Evolutionary conservation across 257 asterid species (phyloP).

Genomic region (Craterostigma plantagineum): DNA sequence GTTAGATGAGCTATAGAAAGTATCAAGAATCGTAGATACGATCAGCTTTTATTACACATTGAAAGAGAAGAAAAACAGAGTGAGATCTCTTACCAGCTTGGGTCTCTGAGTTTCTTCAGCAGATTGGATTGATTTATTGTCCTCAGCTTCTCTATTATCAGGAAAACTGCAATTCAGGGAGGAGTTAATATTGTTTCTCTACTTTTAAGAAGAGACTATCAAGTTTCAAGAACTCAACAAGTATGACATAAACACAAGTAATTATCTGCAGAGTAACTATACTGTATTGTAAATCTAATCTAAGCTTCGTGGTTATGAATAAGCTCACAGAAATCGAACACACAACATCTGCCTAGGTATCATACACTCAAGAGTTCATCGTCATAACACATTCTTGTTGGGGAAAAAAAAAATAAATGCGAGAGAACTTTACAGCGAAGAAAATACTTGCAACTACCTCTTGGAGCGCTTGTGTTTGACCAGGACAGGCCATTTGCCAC

Average conservation of each 20-base stretch:
- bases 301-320: neutral
- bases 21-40: no score
- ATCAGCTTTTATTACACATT: neutral
- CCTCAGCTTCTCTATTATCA: conserved; percentile 1
- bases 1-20: no score
- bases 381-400: neutral
- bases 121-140: neutral
- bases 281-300: no score
- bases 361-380: neutral
- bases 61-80: neutral
- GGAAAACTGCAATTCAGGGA: conserved; percentile 1
- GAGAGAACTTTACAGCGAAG: neutral
- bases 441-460: neutral
- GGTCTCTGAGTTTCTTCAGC: neutral
- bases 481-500: neutral
- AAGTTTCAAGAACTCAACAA: no score
- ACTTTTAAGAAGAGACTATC: neutral
- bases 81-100: neutral
- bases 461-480: conserved; percentile 2
- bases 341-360: neutral
- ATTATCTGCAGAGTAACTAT: no score
- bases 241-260: no score
- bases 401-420: no score
- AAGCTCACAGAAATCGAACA: neutral
- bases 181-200: neutral